Percentiles rank a stretch among this genome's conserved stretches.
Evolutionary conservation across 2,329 filamentous ascomycete genomes (phyloP).

Genomic region (Chaetomium strumarium): DNA sequence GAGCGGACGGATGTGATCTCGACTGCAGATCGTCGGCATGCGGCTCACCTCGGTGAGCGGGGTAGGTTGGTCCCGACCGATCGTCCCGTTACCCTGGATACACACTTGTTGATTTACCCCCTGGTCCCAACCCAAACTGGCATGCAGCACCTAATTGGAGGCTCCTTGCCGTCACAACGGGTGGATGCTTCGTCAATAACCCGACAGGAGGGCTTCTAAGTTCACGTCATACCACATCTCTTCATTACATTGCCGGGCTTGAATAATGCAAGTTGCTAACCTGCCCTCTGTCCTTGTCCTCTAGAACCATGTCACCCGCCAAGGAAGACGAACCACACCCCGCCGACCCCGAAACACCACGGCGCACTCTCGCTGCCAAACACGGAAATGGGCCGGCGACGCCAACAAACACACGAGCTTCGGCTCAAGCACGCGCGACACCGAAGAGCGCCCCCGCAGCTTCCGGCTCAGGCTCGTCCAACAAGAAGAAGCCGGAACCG

Average conservation of each 20-base stretch:
- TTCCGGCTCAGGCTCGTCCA: slow-evolving; percentile 26
- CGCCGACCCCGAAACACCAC: slow-evolving; percentile 18
- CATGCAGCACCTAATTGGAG: slow-evolving; percentile 18
- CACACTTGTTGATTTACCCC: slow-evolving; percentile 23
- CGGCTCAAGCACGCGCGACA: slow-evolving; percentile 26
- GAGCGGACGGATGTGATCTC: slow-evolving; percentile 8
- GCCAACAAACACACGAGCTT: slow-evolving; percentile 24
- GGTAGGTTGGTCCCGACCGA: slow-evolving; percentile 11
- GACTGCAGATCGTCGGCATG: slow-evolving; percentile 17
- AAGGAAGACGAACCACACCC: slow-evolving; percentile 20
- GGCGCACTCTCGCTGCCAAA: slow-evolving; percentile 18
- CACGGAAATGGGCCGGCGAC: slow-evolving; percentile 23
- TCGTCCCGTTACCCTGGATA: slow-evolving; percentile 16
- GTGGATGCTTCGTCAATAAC: slow-evolving; percentile 15
- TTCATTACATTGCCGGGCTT: not conserved
- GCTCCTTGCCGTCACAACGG: slow-evolving; percentile 1
- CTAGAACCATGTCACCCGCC: slow-evolving; percentile 25
- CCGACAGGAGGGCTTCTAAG: not conserved
- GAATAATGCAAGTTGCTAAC: slow-evolving; percentile 19
- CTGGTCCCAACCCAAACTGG: not conserved
- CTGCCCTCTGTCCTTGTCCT: slow-evolving; percentile 1
- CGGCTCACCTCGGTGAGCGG: slow-evolving; percentile 22
- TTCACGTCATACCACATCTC: slow-evolving; percentile 11
- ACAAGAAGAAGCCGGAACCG: slow-evolving; percentile 40
- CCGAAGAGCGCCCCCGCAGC: slow-evolving; percentile 41